Evolutionary conservation across 163 green algal species (phyloP).

Genomic region (Volvox carteri): DNA sequence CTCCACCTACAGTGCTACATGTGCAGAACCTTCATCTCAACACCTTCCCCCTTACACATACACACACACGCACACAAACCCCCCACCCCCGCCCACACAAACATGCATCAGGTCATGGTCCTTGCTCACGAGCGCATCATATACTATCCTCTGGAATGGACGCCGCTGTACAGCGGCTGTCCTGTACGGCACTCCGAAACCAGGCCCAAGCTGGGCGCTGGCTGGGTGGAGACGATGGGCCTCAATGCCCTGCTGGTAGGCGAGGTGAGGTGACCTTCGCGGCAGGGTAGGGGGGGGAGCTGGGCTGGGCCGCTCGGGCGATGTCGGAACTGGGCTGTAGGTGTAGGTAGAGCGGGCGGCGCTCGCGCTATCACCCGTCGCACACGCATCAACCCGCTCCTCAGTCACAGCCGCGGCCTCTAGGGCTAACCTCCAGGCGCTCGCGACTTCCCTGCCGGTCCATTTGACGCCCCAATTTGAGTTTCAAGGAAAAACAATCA

Average conservation of each 20-base stretch:
- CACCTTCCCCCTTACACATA: too few species aligned
- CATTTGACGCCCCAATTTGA: too few species aligned
- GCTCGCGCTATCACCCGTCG: too few species aligned
- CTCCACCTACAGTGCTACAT: too few species aligned
- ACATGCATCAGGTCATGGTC: constrained; percentile 1
- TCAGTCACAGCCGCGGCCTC: neutral
- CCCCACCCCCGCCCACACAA: neutral
- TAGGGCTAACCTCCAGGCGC: neutral
- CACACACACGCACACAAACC: too few species aligned
- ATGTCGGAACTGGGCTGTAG: too few species aligned
- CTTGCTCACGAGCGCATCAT: neutral
- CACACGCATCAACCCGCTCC: neutral
- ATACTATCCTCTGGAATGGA: constrained; percentile 45
- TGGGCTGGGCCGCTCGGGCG: neutral
- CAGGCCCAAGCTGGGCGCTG: constrained; percentile 14
- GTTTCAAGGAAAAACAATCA: too few species aligned
- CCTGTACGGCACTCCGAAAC: neutral
- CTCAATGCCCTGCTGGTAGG: constrained; percentile 3
- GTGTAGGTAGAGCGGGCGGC: too few species aligned
- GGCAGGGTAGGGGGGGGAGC: too few species aligned
- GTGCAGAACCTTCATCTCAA: too few species aligned
- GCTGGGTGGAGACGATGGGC: constrained; percentile 49
- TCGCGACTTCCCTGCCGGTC: too few species aligned
- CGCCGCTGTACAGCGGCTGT: constrained; percentile 51
- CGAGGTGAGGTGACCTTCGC: neutral